A percentile compares a stretch with the other conserved stretches of the same genome.
phyloP scores from a whole-genome alignment of 352 stramenopile species.

The Pythium volutum region DNA sequence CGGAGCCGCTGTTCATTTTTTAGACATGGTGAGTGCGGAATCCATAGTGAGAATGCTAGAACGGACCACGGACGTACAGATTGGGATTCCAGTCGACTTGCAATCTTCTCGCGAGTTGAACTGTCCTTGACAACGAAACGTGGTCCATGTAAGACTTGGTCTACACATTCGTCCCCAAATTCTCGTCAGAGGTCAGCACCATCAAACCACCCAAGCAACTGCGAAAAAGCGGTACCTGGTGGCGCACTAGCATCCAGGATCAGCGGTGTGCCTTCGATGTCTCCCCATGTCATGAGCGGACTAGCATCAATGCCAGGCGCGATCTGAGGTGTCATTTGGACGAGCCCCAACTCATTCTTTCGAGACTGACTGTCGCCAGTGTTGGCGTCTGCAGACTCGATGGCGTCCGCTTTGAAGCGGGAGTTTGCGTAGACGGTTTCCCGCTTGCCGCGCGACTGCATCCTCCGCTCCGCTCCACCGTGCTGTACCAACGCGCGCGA shows the following conservation, averaged over 20 bases:
- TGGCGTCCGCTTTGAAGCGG: conserved; percentile 33
- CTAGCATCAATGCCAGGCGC: conserved; percentile 67
- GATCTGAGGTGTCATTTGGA: conserved; percentile 80
- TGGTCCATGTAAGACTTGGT: conserved; percentile 38
- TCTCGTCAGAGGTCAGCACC: not conserved
- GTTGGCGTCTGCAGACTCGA: not conserved
- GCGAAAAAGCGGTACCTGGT: conserved; percentile 30
- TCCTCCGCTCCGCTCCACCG: not conserved
- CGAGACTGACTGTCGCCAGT: not conserved
- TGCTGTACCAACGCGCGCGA: not conserved
- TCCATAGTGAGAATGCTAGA: not conserved
- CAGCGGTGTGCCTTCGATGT: conserved; percentile 78
- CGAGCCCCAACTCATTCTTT: conserved; percentile 27
- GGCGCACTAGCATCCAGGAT: conserved; percentile 38
- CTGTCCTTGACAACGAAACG: conserved; percentile 65
- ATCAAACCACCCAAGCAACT: not conserved
- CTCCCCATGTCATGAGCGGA: conserved; percentile 83
- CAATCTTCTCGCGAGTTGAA: conserved; percentile 61
- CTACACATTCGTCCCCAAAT: conserved; percentile 23
- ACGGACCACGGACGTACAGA: conserved; percentile 33
- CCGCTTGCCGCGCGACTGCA: conserved; percentile 29
- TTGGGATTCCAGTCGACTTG: conserved; percentile 55
- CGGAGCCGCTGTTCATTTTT: conserved; percentile 6
- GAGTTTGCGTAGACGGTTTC: conserved; percentile 76
- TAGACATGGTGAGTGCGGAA: not conserved